phyloP scores from a whole-genome alignment of 371 early-diverging fungal species.

The Batkoa obscura region DNA sequence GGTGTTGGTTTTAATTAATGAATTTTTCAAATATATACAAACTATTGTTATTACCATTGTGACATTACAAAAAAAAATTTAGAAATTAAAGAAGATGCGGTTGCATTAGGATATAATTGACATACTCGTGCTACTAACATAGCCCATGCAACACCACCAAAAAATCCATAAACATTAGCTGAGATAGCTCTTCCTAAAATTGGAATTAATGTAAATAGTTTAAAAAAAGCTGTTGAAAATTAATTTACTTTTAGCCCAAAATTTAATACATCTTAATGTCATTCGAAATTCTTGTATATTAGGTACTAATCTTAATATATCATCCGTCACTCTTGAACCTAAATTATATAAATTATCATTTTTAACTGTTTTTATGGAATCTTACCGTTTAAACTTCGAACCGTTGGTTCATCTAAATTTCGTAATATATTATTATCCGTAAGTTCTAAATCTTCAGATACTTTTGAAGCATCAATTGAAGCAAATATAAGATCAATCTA shows the following conservation, averaged over 20 bases:
- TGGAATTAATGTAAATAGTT: neutral
- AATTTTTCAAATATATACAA: neutral
- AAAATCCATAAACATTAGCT: constrained; percentile 95
- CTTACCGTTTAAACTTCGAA: constrained; percentile 86
- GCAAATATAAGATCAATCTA: constrained; percentile 97
- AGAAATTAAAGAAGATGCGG: constrained; percentile 65
- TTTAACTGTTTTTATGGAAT: neutral
- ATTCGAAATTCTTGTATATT: constrained; percentile 76
- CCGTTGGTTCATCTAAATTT: constrained; percentile 82
- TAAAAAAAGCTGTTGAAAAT: neutral
- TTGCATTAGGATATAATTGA: constrained; percentile 94
- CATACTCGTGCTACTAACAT: constrained; percentile 95
- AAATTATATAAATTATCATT: neutral
- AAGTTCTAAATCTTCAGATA: constrained; percentile 80
- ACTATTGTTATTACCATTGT: constrained; percentile 43
- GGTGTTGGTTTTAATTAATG: too few species aligned
- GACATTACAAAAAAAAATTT: constrained; percentile 84
- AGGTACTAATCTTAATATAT: constrained; percentile 91
- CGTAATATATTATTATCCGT: constrained; percentile 72
- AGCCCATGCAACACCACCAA: constrained; percentile 99
- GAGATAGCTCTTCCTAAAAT: constrained; percentile 56
- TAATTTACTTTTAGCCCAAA: constrained; percentile 87
- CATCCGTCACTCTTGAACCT: constrained; percentile 96
- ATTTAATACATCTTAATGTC: constrained; percentile 89
- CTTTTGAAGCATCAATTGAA: constrained; percentile 46